Base-by-base conservation (phyloP, 2,329 filamentous ascomycete species). In the Colletotrichum horii region DNA sequence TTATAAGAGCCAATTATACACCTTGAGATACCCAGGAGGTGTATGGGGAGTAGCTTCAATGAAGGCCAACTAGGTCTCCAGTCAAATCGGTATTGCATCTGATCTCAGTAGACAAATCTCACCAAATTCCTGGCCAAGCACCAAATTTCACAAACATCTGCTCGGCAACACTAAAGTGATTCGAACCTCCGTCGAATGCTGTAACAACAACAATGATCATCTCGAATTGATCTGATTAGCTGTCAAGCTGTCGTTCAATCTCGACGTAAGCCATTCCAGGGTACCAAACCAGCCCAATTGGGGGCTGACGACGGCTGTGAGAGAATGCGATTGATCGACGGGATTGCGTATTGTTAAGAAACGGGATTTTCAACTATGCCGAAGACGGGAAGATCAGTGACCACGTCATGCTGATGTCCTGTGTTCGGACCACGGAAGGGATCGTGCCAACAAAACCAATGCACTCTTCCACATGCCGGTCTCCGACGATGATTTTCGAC, bases 281-380 rank as follows among this genome's bases (percentile, higher is more conserved):
- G 43, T 12, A 52, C 6, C 11, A 52, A 52, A 22, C 43, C n/a
- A 52, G n/a, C n/a, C 14, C 4, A 22, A 14, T 26, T 58, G 24
- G 26, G 15, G 55, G 55, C 55, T 58, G 55, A 58, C 55, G 55
- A 58, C 55, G 16, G 55, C 55, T 28, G 26, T 58, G 26, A 58
- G 55, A 58, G 55, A 58, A 58, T 28, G 55, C 16, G 55, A 58
- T 58, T 58, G 22, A 58, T 58, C 26, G 55, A 58, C 22, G 16
- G 24, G 55, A 7, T 58, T 24, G 26, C 55, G 55, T 28, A 28
- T 58, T 24, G 4, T 58, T 28, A 52, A 58, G 55, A 26, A 28
- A 58, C 55, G 24, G 22, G 55, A 28, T 28, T 9, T 8, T 58
- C 26, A 28, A 28, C 26, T 58, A 28, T 58, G 55, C 55, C 55